A percentile compares a stretch with the other conserved stretches of the same genome.
Evolutionary conservation across 106 monocot genomes (phyloP).

Genomic region (Phalaenopsis equestris): DNA sequence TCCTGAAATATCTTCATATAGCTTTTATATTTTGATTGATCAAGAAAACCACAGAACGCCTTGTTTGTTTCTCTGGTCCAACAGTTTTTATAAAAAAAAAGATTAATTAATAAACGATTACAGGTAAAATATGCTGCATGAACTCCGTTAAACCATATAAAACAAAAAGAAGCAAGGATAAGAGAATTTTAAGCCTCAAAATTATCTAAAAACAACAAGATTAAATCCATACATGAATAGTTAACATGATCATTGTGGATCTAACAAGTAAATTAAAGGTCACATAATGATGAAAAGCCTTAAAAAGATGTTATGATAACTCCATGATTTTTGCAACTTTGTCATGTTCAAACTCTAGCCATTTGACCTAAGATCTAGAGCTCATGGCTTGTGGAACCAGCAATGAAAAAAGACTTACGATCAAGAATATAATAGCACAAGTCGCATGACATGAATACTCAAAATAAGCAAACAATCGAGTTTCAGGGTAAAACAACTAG

Average conservation of each 20-base stretch:
- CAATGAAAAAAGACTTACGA: too few relatives aligned
- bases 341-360: background rate
- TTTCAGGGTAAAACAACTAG: too few relatives aligned
- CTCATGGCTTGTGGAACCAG: background rate
- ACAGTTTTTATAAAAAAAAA: slow-evolving; percentile 3
- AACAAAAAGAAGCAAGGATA: background rate
- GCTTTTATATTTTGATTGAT: slow-evolving; percentile 30
- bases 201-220: background rate
- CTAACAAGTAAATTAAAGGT: background rate
- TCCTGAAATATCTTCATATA: slow-evolving; percentile 14
- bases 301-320: background rate
- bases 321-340: background rate
- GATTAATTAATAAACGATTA: background rate
- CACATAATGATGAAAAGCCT: background rate
- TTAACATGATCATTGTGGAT: background rate
- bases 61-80: slow-evolving; percentile 78
- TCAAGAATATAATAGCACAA: too few relatives aligned
- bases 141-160: background rate
- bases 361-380: background rate
- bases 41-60: slow-evolving; percentile 82
- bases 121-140: background rate
- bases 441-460: too few relatives aligned
- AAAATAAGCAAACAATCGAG: too few relatives aligned
- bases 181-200: background rate
- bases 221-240: background rate